phyloP scores from a whole-genome alignment of 2,329 filamentous ascomycete genomes.

The Nothopassalora personata region DNA sequence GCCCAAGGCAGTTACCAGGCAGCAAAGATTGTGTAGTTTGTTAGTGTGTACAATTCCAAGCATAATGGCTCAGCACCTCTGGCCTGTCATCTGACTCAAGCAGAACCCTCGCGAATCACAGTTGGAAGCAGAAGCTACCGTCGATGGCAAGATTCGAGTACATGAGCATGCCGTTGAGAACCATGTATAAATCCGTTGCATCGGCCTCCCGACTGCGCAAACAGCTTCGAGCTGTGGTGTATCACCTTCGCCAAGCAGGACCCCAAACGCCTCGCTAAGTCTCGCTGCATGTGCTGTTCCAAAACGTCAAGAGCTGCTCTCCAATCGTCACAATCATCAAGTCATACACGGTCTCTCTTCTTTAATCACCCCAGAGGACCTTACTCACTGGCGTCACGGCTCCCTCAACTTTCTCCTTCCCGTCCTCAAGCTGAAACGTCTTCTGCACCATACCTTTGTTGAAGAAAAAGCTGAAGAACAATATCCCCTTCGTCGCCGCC shows the following conservation, averaged over 20 bases:
- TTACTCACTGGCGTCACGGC: constrained; percentile 17
- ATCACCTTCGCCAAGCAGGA: not conserved
- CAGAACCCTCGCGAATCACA: no score
- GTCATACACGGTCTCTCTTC: not conserved
- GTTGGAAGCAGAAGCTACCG: no score
- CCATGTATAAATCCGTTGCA: not conserved
- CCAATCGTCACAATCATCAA: not conserved
- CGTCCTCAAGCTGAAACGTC: constrained; percentile 13
- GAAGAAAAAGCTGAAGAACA: constrained; percentile 23
- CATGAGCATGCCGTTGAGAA: not conserved
- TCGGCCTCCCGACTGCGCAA: not conserved
- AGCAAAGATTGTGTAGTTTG: not conserved
- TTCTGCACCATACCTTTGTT: constrained; percentile 23
- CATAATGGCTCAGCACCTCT: not conserved
- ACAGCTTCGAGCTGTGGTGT: not conserved
- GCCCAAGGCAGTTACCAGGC: not conserved
- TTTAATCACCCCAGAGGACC: constrained; percentile 21
- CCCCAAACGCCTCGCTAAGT: not conserved
- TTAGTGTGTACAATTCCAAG: not conserved
- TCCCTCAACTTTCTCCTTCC: constrained; percentile 11
- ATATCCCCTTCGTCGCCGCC: constrained; percentile 18
- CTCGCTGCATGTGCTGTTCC: not conserved
- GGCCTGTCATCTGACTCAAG: no score
- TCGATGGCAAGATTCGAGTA: not conserved
- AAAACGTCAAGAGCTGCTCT: not conserved